phyloP scores from a whole-genome alignment of 1,284 basidiomycete genomes.

The Tremellales sp. region DNA sequence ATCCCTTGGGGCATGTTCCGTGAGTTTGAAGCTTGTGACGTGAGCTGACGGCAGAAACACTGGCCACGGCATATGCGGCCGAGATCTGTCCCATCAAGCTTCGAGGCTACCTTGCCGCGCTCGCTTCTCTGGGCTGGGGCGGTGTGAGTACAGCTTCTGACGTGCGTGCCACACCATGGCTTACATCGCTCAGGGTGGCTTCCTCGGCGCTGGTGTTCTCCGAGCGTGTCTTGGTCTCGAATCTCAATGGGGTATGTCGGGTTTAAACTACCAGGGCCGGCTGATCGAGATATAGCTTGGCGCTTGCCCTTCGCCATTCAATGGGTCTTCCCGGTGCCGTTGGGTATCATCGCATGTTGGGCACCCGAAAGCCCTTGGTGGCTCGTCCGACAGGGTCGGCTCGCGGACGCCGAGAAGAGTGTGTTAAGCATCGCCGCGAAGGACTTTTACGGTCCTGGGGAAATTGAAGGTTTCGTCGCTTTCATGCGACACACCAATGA shows the following conservation, averaged over 20 bases:
- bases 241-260: slow-evolving; percentile 19
- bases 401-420: slow-evolving; percentile 15
- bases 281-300: no score
- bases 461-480: slow-evolving; percentile 11
- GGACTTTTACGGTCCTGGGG: slow-evolving; percentile 7
- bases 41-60: slow-evolving; percentile 5
- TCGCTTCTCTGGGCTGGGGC: slow-evolving; percentile 23
- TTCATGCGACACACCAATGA: slow-evolving; percentile 37
- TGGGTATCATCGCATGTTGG: slow-evolving; percentile 37
- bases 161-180: slow-evolving; percentile 40
- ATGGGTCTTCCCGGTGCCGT: slow-evolving; percentile 46
- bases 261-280: no score
- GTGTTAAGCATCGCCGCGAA: slow-evolving; percentile 9
- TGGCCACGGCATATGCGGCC: slow-evolving; percentile 46
- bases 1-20: slow-evolving; percentile 18
- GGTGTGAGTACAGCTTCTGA: slow-evolving; percentile 19
- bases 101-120: slow-evolving; percentile 42
- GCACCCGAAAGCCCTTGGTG: slow-evolving; percentile 34
- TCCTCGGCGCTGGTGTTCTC: slow-evolving; percentile 42
- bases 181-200: slow-evolving; percentile 8
- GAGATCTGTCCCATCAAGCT: slow-evolving; percentile 48
- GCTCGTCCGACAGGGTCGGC: slow-evolving; percentile 22
- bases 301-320: slow-evolving; percentile 15
- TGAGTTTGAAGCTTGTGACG: neutral
- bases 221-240: slow-evolving; percentile 33